A percentile compares a stretch with the other conserved stretches of the same genome.
Conservation (phyloP, 371 early-diverging fungal genomes). For the Funneliformis caledonium region DNA sequence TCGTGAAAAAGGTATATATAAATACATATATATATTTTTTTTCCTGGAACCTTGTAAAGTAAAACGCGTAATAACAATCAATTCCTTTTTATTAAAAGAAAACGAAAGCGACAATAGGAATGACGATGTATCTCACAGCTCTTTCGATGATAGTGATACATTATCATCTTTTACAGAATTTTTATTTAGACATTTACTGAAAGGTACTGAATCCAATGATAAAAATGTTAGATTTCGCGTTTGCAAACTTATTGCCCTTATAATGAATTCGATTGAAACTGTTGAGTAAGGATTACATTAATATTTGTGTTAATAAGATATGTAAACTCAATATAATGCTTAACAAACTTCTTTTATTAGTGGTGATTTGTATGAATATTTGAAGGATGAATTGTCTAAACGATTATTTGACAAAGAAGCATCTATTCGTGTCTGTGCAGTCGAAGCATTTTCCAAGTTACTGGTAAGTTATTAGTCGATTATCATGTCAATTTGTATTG, state of each 20-base stretch:
- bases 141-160: constrained; percentile 49
- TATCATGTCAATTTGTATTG: background rate
- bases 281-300: constrained; percentile 65
- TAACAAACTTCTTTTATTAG: constrained; percentile 45
- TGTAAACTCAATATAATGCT: background rate
- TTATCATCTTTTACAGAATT: constrained; percentile 75
- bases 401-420: constrained; percentile 84
- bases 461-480: constrained; percentile 52
- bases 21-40: background rate
- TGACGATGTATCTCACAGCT: constrained; percentile 38
- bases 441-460: constrained; percentile 76
- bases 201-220: constrained; percentile 76
- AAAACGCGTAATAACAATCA: background rate
- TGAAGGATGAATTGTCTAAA: constrained; percentile 69
- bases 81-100: constrained; percentile 39
- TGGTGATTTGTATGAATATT: constrained; percentile 74
- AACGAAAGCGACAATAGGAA: constrained; percentile 40
- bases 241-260: constrained; percentile 79
- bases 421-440: constrained; percentile 79
- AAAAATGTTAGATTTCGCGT: constrained; percentile 77
- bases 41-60: background rate
- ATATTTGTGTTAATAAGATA: background rate
- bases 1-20: constrained; percentile 59
- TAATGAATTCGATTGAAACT: constrained; percentile 76
- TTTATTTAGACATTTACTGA: constrained; percentile 69